Evolutionary conservation across 768 basidiomycete genomes (phyloP).

Genomic region (Lactarius akahatsu): DNA sequence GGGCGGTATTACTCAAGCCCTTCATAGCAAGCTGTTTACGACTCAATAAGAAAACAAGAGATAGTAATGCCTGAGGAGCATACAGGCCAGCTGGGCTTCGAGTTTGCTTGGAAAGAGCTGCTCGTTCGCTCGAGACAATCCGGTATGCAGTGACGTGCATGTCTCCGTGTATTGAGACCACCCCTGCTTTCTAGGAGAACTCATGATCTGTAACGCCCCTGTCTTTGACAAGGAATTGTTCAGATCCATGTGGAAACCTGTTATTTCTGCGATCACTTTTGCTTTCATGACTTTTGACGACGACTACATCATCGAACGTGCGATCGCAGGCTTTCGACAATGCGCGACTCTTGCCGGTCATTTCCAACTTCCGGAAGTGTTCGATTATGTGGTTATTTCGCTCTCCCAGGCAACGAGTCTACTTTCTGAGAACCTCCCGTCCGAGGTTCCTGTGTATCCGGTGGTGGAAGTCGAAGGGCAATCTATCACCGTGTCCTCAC

Average conservation of each 20-base stretch:
- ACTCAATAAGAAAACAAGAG: constrained; percentile 90
- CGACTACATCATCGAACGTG: constrained; percentile 92
- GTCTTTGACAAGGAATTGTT: constrained; percentile 93
- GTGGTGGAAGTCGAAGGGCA: constrained; percentile 89
- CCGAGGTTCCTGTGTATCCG: constrained; percentile 79
- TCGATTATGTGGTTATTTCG: constrained; percentile 93
- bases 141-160: constrained; percentile 46
- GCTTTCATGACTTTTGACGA: constrained; percentile 97
- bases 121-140: constrained; percentile 77
- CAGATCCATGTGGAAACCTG: constrained; percentile 86
- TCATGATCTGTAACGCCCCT: constrained; percentile 76
- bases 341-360: constrained; percentile 90
- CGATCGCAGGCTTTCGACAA: constrained; percentile 95
- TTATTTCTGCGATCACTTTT: constrained; percentile 91
- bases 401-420: constrained; percentile 91
- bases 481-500: constrained; percentile 82
- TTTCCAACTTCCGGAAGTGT: constrained; percentile 90
- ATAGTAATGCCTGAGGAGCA: constrained; percentile 99
- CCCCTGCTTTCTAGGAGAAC: constrained; percentile 45
- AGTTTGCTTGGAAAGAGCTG: constrained; percentile 98
- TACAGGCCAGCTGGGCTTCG: constrained; percentile 93
- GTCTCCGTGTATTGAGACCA: not conserved
- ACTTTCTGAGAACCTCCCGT: constrained; percentile 67
- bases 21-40: constrained; percentile 79
- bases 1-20: constrained; percentile 6